These are phyloP conservation scores for Capsella rubella DNA, from an alignment of 441 rosid genomes.

Conservation along the genomic window DNA sequence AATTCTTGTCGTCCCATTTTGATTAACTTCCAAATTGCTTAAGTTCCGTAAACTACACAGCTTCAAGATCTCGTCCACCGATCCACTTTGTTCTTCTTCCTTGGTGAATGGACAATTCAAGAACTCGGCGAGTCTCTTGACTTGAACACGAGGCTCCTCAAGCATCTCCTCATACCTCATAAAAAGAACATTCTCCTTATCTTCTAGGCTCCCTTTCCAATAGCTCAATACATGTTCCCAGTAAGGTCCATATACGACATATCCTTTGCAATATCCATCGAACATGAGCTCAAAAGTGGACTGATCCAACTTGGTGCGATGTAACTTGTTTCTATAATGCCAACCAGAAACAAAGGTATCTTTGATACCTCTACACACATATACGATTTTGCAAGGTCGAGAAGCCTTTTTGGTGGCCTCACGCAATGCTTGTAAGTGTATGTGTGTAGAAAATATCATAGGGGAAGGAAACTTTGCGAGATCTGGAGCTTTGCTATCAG, in stretches of 20 bases:
- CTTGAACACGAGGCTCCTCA: slow-evolving; percentile 40
- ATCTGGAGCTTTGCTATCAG: slow-evolving; percentile 46
- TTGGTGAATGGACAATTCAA: slow-evolving; percentile 51
- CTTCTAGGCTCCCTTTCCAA: slow-evolving; percentile 58
- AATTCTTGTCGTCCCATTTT: slow-evolving; percentile 44
- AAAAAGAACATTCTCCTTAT: slow-evolving; percentile 50
- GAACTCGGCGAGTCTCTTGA: slow-evolving; percentile 54
- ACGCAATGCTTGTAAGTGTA: slow-evolving; percentile 40
- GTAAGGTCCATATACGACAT: slow-evolving; percentile 57
- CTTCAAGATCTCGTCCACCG: slow-evolving; percentile 50
- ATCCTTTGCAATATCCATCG: slow-evolving; percentile 54
- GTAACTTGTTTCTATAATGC: slow-evolving; percentile 37
- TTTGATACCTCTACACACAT: slow-evolving; percentile 47
- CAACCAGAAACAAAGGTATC: slow-evolving; percentile 48
- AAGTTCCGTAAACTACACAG: slow-evolving; percentile 60
- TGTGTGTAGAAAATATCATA: slow-evolving; percentile 40
- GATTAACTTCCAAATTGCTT: slow-evolving; percentile 62
- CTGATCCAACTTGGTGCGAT: slow-evolving; percentile 41
- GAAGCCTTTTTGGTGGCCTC: slow-evolving; percentile 35
- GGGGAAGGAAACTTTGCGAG: slow-evolving; percentile 46
- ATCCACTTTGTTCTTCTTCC: slow-evolving; percentile 48
- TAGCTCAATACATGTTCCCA: slow-evolving; percentile 65
- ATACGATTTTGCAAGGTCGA: slow-evolving; percentile 41
- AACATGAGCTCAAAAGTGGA: slow-evolving; percentile 48
- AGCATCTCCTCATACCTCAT: slow-evolving; percentile 60